Base-by-base conservation (phyloP, 2,329 filamentous ascomycete species). In the Achaetomium macrosporum region DNA sequence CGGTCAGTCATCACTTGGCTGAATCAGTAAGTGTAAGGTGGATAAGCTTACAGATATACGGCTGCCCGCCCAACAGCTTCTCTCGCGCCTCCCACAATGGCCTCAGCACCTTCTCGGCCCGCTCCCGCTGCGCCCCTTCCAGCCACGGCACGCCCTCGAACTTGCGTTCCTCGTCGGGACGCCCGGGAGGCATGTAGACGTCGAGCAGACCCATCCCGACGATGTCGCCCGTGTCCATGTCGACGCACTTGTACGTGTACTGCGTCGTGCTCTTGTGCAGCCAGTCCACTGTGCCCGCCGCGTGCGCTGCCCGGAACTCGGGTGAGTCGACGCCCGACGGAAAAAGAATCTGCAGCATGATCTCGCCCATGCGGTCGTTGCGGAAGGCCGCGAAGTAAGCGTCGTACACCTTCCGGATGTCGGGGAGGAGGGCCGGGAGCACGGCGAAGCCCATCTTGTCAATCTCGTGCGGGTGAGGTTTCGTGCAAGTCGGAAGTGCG, bases 141-240 rank as follows among this genome's bases (percentile, higher is more conserved):
- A 78, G 63, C 73, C 74, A 77, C 9, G 66, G 65, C 15, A 77
- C 69, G 36, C 74, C 73, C 6, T 68, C 68, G 53, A 71, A 72
- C 49, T 66, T 65, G 58, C 74, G 69, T 55, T 75, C 71, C 55
- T 73, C 71, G 3, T 67, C 65, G 13, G 65, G 64, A 15, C 71
- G 64, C 61, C 25, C 25, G 25, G 68, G 63, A 9, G 58, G 55
- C 46, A 73, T 50, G 57, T 72, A 74, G 7, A 73, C 64, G 54
- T 78, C 72, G 58, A 69, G 71, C 13, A 77, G 67, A 2, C 69
- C 73, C 71, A 77, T 76, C 47, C 74, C 75, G 20, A 75, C 65
- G 33, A 76, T 69, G 35, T 71, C 67, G 15, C 69, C 69, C 1
- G 67, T 72, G 8, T 68, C 65, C 10, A 66, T 70, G 58, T 78